phyloP scores from a whole-genome alignment of 148 eudicot genomes.

The Drosera capensis region DNA sequence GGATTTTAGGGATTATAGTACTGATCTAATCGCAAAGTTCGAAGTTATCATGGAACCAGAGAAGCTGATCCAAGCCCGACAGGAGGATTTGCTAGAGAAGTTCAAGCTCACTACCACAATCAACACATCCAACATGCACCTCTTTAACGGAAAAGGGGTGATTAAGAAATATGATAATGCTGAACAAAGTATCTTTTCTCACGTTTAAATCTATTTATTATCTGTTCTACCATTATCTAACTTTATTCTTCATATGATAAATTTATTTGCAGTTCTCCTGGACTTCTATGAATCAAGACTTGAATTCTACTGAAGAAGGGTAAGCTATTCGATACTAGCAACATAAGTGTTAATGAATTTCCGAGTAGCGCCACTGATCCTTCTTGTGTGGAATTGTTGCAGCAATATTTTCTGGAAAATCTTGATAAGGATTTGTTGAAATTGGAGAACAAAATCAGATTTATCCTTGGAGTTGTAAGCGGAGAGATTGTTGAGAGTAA shows the following conservation, averaged over 20 bases:
- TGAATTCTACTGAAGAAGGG: slow-evolving; percentile 50
- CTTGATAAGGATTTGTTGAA: slow-evolving; percentile 43
- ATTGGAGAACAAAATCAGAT: slow-evolving; percentile 65
- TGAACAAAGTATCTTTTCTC: slow-evolving; percentile 43
- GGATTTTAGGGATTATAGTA: slow-evolving; percentile 34
- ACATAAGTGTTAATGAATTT: no score
- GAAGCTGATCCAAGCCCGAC: slow-evolving; percentile 37
- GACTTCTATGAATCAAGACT: slow-evolving; percentile 59
- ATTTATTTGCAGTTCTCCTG: slow-evolving; percentile 78
- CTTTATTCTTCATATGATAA: no score
- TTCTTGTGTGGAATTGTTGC: slow-evolving; percentile 9
- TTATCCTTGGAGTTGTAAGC: slow-evolving; percentile 71
- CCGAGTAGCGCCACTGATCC: neutral
- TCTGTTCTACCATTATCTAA: neutral
- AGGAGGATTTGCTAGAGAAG: slow-evolving; percentile 78
- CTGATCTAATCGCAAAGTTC: slow-evolving; percentile 31
- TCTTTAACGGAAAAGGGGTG: slow-evolving; percentile 59
- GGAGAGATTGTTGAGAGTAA: slow-evolving; percentile 70
- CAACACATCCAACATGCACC: slow-evolving; percentile 92
- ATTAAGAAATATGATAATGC: slow-evolving; percentile 79
- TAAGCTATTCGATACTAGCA: no score
- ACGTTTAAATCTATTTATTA: no score
- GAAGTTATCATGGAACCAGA: slow-evolving; percentile 27
- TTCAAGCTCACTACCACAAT: slow-evolving; percentile 66
- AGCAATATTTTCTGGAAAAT: slow-evolving; percentile 39